Base-by-base conservation (phyloP, 2,329 filamentous ascomycete genomes). In the Penicillium griseofulvum region DNA sequence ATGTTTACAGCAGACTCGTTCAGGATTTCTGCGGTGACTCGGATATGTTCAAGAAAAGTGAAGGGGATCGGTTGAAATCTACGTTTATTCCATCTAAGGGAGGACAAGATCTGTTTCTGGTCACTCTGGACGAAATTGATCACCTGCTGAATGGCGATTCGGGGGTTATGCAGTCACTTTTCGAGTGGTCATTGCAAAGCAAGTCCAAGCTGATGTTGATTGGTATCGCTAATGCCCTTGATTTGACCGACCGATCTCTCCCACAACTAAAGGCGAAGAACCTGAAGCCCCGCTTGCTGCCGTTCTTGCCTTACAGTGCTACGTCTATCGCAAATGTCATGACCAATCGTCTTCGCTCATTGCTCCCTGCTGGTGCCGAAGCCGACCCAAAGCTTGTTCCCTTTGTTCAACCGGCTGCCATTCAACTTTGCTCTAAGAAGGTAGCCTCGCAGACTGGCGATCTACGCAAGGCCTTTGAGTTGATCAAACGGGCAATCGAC, bases 371-470 rank as follows among this genome's bases (percentile, higher is more conserved):
- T 24, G 69, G 66, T 22, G 58, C 69, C 33, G 67, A 72, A 22
- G 65, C 69, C 24, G 74, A 83, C 34, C 74, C 81, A 6, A 81
- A 83, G 56, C 88, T 85, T 57, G 77, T 96, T 4, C 94, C 94
- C 0, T 96, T 97, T 68, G 85, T 99, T 56, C 93, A 97, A 67
- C 93, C 93, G 1, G 90, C 91, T 12, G 94, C 94, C 17, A 91
- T 99, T 64, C 90, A 95, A 67, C 86, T 99, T 42, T 96, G 93
- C 71, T 89, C 94, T 8, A 90, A 94, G 71, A 99, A 97, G 72
- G 90, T 99, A 16, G 89, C 94, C 4, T 91, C 89, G 51, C 93
- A 97, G 71, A 96, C 91, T 0, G 94, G 94, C 41, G 94, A 99
- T 72, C 75, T 99, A 46, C 89, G 94, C 57, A 96, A 96, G 73